Evolutionary conservation across 1,284 basidiomycete species (phyloP).

Genomic region (Ganoderma resinaceum): DNA sequence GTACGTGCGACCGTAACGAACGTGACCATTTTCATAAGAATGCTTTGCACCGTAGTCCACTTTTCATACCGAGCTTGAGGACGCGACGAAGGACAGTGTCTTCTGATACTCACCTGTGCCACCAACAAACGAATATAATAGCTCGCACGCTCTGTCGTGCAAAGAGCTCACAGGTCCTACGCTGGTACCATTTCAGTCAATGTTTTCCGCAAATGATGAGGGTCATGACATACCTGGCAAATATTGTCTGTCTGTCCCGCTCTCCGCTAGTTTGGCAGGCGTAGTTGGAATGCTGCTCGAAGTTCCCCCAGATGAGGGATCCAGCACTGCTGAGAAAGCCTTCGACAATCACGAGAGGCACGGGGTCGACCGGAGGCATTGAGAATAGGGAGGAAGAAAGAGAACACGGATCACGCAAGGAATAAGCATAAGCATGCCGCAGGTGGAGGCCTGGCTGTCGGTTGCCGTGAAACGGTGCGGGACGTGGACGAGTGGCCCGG

Average conservation of each 20-base stretch:
- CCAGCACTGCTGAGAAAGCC: conserved; percentile 58
- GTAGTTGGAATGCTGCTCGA: conserved; percentile 45
- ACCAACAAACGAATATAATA: conserved; percentile 59
- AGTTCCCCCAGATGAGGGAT: conserved; percentile 52
- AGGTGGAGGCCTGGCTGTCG: neutral
- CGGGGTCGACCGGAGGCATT: conserved; percentile 20
- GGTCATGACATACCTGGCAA: conserved; percentile 44
- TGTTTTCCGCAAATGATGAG: neutral
- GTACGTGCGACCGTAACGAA: conserved; percentile 52
- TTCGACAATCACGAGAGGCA: conserved; percentile 61
- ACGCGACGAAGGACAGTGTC: neutral
- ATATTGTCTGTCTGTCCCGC: conserved; percentile 31
- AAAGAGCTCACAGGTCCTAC: conserved; percentile 61
- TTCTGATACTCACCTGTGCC: conserved; percentile 46
- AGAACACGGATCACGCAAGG: neutral
- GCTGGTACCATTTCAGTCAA: conserved; percentile 35
- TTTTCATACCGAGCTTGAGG: conserved; percentile 6
- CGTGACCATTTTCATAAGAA: conserved; percentile 44
- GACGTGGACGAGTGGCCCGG: neutral
- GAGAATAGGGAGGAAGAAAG: neutral
- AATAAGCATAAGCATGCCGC: neutral
- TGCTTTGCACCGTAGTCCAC: conserved; percentile 54
- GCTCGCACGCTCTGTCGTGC: conserved; percentile 65
- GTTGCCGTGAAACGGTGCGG: neutral
- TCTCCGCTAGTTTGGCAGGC: conserved; percentile 28